Conservation (phyloP, 192 early-diverging fungal genomes). For the Rhizophagus clarus region DNA sequence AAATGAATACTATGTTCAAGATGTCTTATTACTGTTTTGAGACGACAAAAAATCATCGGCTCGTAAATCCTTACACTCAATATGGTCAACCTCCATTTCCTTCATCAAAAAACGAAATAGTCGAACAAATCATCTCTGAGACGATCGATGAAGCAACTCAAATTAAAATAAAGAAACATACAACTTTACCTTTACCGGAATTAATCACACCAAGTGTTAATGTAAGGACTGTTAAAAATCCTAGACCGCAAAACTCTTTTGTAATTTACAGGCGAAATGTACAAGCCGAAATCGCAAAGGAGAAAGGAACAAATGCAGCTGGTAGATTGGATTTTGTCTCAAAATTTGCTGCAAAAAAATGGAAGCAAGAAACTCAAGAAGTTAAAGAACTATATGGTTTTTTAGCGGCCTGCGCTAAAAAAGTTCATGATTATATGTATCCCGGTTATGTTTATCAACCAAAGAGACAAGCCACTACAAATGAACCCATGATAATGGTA, state of each 20-base stretch:
- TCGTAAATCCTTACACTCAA: neutral
- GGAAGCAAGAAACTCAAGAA: conserved; percentile 18
- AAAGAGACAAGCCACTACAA: conserved; percentile 20
- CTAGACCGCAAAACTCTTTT: conserved; percentile 29
- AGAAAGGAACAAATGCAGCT: neutral
- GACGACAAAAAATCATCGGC: conserved; percentile 5
- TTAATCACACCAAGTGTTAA: conserved; percentile 24
- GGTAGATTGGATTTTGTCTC: conserved; percentile 23
- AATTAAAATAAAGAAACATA: conserved; percentile 21
- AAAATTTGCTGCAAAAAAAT: conserved; percentile 11
- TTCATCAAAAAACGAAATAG: conserved; percentile 18
- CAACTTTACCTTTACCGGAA: conserved; percentile 21
- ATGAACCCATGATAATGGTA: conserved; percentile 27
- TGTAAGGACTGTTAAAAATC: conserved; percentile 21
- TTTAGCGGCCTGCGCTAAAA: neutral
- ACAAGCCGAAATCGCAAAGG: conserved; percentile 24
- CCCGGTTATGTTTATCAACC: conserved; percentile 26
- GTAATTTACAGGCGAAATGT: conserved; percentile 23
- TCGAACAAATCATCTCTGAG: conserved; percentile 13
- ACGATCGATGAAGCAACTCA: conserved; percentile 4
- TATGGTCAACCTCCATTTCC: conserved; percentile 6
- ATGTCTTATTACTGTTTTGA: conserved; percentile 27
- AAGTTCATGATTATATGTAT: conserved; percentile 20
- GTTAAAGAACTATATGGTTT: conserved; percentile 16
- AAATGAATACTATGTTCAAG: conserved; percentile 5